These are phyloP conservation scores for Crithidia expoeki DNA, from an alignment of 208 protist species.

Conservation along the genomic window DNA sequence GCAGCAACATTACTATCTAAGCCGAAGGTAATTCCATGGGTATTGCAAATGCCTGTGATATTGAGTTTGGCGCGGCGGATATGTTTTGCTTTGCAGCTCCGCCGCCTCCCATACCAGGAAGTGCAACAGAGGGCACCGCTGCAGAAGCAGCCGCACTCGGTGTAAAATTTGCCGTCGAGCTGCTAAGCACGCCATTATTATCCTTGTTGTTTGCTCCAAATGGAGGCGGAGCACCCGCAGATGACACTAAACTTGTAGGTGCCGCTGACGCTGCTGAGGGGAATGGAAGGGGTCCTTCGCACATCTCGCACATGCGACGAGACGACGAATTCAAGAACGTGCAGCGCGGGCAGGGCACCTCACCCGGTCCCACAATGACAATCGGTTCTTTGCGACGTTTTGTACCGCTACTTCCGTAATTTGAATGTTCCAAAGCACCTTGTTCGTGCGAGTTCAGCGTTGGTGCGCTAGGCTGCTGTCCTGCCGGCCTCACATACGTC, in stretches of 20 bases:
- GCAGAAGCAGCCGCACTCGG: conserved; percentile 3
- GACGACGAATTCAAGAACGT: conserved; percentile 39
- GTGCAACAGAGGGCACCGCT: conserved; percentile 16
- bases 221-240: neutral
- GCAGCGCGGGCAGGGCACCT: conserved; percentile 43
- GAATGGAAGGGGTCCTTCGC: conserved; percentile 27
- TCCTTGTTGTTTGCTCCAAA: neutral
- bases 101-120: neutral
- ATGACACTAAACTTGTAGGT: neutral
- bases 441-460: too few relatives aligned
- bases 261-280: neutral
- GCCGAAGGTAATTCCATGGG: too few relatives aligned
- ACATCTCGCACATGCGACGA: conserved; percentile 35
- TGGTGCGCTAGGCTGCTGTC: neutral
- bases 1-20: neutral
- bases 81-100: neutral
- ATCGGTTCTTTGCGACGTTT: neutral
- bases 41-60: neutral
- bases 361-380: conserved; percentile 7
- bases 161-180: neutral
- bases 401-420: too few relatives aligned
- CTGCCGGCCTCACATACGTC: neutral
- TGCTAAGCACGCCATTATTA: neutral
- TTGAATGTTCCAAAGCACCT: too few relatives aligned
- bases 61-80: neutral